Conservation (phyloP, 2,329 filamentous ascomycete genomes). For the Hypoxylon sp. region DNA sequence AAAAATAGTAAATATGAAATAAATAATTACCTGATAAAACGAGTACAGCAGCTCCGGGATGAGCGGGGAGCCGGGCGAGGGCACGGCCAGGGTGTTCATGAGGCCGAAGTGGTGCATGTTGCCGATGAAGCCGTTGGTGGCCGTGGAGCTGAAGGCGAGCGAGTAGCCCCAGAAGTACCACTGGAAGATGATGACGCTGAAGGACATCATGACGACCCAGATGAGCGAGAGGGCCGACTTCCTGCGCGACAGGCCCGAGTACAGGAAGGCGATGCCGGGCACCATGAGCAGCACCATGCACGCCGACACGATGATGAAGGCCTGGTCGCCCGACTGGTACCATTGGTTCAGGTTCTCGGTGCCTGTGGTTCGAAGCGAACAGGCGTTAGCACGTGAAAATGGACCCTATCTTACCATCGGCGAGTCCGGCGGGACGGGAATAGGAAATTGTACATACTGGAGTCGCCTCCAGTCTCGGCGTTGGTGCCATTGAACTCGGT, state of each 20-base stretch:
- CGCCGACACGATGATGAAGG: slow-evolving; percentile 87
- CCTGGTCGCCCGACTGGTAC: slow-evolving; percentile 90
- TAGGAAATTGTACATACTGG: slow-evolving; percentile 67
- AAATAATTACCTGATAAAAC: slow-evolving; percentile 78
- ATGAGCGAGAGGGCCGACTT: slow-evolving; percentile 98
- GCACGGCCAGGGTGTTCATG: slow-evolving; percentile 79
- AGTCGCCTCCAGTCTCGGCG: slow-evolving; percentile 74
- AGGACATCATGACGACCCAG: slow-evolving; percentile 95
- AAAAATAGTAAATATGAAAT: background rate
- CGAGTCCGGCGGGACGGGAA: background rate
- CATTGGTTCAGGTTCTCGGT: slow-evolving; percentile 93
- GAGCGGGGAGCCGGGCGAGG: slow-evolving; percentile 87
- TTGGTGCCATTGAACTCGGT: slow-evolving; percentile 70
- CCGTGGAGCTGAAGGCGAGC: slow-evolving; percentile 83
- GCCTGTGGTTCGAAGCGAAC: slow-evolving; percentile 69
- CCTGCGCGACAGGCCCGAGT: slow-evolving; percentile 94
- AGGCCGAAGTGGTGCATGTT: slow-evolving; percentile 89
- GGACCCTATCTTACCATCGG: too few species aligned
- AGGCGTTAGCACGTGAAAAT: slow-evolving; percentile 17
- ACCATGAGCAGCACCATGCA: slow-evolving; percentile 98
- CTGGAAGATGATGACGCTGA: slow-evolving; percentile 91
- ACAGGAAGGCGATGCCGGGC: slow-evolving; percentile 95
- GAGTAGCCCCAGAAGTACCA: slow-evolving; percentile 99
- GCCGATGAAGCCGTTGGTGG: slow-evolving; percentile 90
- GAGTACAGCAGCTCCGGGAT: slow-evolving; percentile 91